Percentiles rank a stretch among this genome's conserved stretches.
Conservation (phyloP, 2,329 filamentous ascomycete genomes). For the Metarhizium robertsii region DNA sequence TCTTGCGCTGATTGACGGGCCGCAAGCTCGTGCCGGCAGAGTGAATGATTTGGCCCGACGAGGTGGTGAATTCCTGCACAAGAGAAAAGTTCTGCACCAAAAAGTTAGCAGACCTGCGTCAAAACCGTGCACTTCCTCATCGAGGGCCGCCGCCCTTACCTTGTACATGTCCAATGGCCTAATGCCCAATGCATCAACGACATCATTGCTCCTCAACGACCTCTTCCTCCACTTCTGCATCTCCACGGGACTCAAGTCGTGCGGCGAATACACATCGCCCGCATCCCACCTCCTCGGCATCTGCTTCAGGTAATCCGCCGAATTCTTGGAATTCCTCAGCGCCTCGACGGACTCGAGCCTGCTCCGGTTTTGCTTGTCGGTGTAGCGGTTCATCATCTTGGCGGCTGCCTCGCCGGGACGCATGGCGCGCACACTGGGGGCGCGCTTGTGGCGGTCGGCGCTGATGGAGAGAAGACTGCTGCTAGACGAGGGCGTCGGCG, state of each 20-base stretch:
- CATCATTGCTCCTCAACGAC: conserved; percentile 53
- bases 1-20: conserved; percentile 82
- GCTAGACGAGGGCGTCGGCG: conserved; percentile 10
- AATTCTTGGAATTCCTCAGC: conserved; percentile 28
- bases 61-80: conserved; percentile 78
- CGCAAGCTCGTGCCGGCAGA: conserved; percentile 68
- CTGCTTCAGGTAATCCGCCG: conserved; percentile 49
- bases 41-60: conserved; percentile 77
- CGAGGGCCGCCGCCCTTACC: conserved; percentile 37
- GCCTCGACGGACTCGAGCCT: conserved; percentile 17
- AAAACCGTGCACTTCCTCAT: neutral
- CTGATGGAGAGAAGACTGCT: conserved; percentile 15
- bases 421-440: neutral
- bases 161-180: conserved; percentile 82
- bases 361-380: conserved; percentile 22
- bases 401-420: conserved; percentile 17
- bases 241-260: conserved; percentile 72
- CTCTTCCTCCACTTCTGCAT: conserved; percentile 68
- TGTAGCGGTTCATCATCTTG: conserved; percentile 19
- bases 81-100: conserved; percentile 73
- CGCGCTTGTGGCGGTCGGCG: conserved; percentile 11
- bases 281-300: conserved; percentile 60
- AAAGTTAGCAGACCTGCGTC: neutral
- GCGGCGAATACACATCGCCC: conserved; percentile 85
- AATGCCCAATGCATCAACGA: conserved; percentile 70